These are phyloP conservation scores for Diaporthe vexans DNA, from an alignment of 2,329 filamentous ascomycete genomes.

Conservation along the genomic window DNA sequence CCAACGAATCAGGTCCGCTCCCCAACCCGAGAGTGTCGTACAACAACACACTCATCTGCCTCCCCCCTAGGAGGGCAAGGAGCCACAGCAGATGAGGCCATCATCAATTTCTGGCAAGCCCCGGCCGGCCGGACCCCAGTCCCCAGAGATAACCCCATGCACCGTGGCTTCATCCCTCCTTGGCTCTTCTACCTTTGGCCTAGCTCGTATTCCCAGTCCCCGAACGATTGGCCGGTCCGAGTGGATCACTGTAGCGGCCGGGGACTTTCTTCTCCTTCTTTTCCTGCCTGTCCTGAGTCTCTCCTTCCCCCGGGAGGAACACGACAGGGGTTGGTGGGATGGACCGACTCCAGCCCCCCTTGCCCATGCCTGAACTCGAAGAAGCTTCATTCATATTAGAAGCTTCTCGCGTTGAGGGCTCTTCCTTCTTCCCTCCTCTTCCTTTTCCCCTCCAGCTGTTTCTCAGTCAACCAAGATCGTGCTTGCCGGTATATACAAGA, in stretches of 20 bases:
- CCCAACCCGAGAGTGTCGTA: constrained; percentile 20
- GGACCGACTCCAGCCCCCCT: constrained; percentile 1
- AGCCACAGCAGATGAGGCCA: constrained; percentile 36
- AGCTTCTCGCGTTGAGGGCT: constrained; percentile 19
- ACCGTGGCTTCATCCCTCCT: constrained; percentile 29
- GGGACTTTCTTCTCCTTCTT: constrained; percentile 21
- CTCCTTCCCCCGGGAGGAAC: constrained; percentile 11
- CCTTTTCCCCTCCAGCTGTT: constrained; percentile 17
- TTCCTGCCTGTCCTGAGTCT: background rate
- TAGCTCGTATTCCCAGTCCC: constrained; percentile 20
- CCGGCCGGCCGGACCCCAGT: constrained; percentile 5
- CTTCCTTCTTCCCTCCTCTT: constrained; percentile 17
- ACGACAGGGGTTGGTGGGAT: constrained; percentile 10
- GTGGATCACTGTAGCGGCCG: constrained; percentile 21
- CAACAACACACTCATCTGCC: constrained; percentile 30
- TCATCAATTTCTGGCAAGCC: constrained; percentile 31
- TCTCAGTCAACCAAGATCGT: constrained; percentile 29
- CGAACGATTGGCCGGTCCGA: constrained; percentile 27
- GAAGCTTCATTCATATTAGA: constrained; percentile 38
- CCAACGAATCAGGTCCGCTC: constrained; percentile 16
- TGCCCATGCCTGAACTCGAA: constrained; percentile 13
- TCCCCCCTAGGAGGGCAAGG: constrained; percentile 2
- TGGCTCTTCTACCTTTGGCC: constrained; percentile 18
- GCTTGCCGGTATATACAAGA: constrained; percentile 12
- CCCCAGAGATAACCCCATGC: constrained; percentile 29